Percentiles rank a stretch among this genome's conserved stretches.
phyloP scores from a whole-genome alignment of 1,284 basidiomycete genomes.

The Sporisorium scitamineum region DNA sequence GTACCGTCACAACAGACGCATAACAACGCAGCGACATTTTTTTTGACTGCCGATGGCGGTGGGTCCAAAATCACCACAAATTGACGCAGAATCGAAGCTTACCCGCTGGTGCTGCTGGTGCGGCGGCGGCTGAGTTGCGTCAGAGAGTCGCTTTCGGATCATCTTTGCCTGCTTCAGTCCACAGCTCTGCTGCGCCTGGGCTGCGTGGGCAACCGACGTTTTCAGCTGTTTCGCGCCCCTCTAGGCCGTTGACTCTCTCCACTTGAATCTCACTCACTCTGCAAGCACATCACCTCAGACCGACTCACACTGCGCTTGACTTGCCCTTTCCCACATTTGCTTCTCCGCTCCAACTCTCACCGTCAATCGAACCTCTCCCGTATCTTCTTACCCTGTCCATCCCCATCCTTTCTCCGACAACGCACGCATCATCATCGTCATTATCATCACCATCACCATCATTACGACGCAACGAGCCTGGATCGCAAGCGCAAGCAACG shows the following conservation, averaged over 20 bases:
- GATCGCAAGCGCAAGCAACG: background rate
- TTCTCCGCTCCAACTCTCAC: conserved; percentile 1
- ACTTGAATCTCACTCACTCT: background rate
- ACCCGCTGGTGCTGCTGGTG: no score
- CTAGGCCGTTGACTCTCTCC: no score
- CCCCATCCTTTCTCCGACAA: background rate
- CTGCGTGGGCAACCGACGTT: no score
- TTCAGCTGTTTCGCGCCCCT: no score
- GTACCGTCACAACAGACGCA: no score
- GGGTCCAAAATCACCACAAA: background rate
- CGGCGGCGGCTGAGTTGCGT: no score
- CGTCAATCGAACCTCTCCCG: no score
- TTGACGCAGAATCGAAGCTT: background rate
- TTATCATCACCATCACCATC: background rate
- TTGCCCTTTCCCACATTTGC: background rate
- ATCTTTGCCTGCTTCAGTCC: no score
- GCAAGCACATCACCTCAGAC: background rate
- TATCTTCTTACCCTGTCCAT: background rate
- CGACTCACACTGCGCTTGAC: background rate
- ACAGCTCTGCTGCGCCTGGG: background rate
- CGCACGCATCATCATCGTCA: background rate
- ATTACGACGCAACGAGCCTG: background rate
- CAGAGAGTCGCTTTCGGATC: no score
- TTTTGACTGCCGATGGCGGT: conserved; percentile 6
- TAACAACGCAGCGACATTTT: background rate